phyloP scores from a whole-genome alignment of 352 stramenopile genomes.

The Hyaloperonospora arabidopsidis region DNA sequence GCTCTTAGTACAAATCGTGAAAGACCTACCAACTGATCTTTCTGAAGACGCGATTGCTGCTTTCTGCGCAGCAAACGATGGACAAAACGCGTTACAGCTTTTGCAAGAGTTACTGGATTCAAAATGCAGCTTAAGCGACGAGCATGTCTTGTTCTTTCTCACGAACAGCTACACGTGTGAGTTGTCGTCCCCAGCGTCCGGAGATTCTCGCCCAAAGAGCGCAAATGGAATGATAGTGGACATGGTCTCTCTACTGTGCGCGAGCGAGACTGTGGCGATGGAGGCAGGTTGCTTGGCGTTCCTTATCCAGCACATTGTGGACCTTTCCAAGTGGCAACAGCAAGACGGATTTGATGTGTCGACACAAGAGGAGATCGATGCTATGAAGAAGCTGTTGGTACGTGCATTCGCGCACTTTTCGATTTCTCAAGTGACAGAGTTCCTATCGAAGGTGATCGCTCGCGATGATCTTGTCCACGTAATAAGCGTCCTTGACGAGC shows the following conservation, averaged over 20 bases:
- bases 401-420: constrained; percentile 37
- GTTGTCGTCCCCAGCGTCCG: constrained; percentile 8
- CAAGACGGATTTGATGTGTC: constrained; percentile 17
- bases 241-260: constrained; percentile 23
- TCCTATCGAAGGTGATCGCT: constrained; percentile 41
- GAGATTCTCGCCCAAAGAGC: constrained; percentile 24
- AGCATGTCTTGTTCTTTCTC: constrained; percentile 58
- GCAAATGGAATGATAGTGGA: constrained; percentile 20
- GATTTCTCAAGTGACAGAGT: constrained; percentile 32
- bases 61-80: constrained; percentile 42
- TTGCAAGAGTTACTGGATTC: constrained; percentile 30
- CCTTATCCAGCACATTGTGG: constrained; percentile 38
- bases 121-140: constrained; percentile 35
- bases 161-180: constrained; percentile 34
- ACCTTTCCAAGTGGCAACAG: constrained; percentile 31
- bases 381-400: constrained; percentile 35
- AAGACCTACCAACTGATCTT: constrained; percentile 30
- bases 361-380: constrained; percentile 28
- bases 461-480: constrained; percentile 30
- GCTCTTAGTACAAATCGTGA: constrained; percentile 41
- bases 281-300: constrained; percentile 38
- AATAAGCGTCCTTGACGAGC: constrained; percentile 28
- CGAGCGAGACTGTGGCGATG: constrained; percentile 26
- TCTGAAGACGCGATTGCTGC: constrained; percentile 43
- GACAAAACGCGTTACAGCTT: constrained; percentile 28